phyloP scores from a whole-genome alignment of 1,284 basidiomycete species.

The Inonotus hispidus region DNA sequence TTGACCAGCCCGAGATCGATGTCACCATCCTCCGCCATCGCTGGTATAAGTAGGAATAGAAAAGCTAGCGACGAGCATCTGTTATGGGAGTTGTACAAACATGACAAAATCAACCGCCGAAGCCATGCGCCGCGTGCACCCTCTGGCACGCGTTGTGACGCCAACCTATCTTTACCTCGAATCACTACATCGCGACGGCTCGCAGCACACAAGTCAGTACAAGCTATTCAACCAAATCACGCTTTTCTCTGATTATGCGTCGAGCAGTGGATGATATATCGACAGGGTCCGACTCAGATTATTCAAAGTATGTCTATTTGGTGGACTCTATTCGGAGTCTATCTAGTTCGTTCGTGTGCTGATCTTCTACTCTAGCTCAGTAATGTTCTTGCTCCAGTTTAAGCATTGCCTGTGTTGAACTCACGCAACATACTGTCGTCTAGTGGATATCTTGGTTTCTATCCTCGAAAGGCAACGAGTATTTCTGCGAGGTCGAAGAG shows the following conservation, averaged over 20 bases:
- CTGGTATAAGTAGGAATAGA: not conserved
- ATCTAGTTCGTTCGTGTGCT: conserved; percentile 11
- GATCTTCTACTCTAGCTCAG: conserved; percentile 29
- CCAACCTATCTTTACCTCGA: not conserved
- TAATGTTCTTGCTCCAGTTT: conserved; percentile 22
- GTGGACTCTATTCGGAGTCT: conserved; percentile 14
- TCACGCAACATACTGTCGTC: not conserved
- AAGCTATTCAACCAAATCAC: not conserved
- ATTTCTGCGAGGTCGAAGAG: conserved; percentile 99
- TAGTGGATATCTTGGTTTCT: conserved; percentile 99
- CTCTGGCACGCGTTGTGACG: not conserved
- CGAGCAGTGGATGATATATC: conserved; percentile 76
- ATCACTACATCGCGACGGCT: not conserved
- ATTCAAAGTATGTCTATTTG: conserved; percentile 62
- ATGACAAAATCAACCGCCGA: not conserved
- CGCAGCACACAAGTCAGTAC: conserved; percentile 5
- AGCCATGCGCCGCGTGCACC: not conserved
- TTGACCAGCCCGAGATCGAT: conserved; percentile 16
- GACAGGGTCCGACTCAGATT: conserved; percentile 84
- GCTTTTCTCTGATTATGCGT: conserved; percentile 6
- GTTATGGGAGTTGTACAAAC: not conserved
- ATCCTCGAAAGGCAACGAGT: conserved; percentile 94
- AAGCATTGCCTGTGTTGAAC: conserved; percentile 13
- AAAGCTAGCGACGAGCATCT: not conserved
- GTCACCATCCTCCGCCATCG: not conserved